Evolutionary conservation across 2,329 filamentous ascomycete species (phyloP).

Genomic region (Ophiostoma novo-ulmi): DNA sequence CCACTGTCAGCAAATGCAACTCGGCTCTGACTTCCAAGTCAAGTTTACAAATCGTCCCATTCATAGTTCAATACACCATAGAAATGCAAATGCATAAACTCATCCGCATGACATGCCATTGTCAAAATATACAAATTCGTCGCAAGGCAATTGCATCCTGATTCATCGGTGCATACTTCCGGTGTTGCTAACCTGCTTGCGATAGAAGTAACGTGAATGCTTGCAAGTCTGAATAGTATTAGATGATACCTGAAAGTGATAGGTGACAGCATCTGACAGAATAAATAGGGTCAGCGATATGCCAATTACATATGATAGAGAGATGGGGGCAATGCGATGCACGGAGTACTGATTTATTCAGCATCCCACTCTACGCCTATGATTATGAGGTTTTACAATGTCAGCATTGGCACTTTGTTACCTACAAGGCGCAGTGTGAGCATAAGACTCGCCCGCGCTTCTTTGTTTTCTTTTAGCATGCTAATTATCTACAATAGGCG

Average conservation of each 20-base stretch:
- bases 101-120: not conserved
- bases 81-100: not conserved
- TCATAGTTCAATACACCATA: too few species aligned
- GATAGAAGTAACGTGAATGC: not conserved
- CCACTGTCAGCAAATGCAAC: not conserved
- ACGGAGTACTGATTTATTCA: not conserved
- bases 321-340: conserved; percentile 5
- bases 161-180: not conserved
- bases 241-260: not conserved
- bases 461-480: not conserved
- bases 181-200: not conserved
- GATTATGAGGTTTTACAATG: not conserved
- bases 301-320: not conserved
- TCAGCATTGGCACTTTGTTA: not conserved
- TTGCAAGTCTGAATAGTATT: not conserved
- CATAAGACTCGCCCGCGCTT: not conserved
- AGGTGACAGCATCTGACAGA: not conserved
- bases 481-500: not conserved
- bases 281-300: not conserved
- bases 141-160: not conserved
- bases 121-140: not conserved
- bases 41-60: not conserved
- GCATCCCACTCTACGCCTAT: not conserved
- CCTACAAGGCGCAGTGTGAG: not conserved
- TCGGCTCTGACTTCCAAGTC: not conserved